Percentiles rank a stretch among this genome's conserved stretches.
Conservation (phyloP, 176 grass and related monocot species). For the Themeda triandra region DNA sequence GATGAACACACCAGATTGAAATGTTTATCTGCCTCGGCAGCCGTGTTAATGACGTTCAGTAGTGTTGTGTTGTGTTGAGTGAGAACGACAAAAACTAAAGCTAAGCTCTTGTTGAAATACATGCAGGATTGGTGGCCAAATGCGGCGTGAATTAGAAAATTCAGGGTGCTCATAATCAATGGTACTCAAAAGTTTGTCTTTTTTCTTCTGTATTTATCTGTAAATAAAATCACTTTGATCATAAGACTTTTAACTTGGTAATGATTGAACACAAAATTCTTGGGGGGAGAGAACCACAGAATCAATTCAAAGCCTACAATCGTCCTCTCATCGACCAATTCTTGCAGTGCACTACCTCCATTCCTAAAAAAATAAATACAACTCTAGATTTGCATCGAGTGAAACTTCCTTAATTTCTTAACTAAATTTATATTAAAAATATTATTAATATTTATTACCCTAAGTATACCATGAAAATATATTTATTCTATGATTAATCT, state of each 20-base stretch:
- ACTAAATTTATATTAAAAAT: neutral
- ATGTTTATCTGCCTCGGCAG: neutral
- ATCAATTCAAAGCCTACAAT: neutral
- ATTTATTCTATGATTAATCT: neutral
- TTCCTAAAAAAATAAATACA: neutral
- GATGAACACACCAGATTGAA: neutral
- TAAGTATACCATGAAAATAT: neutral
- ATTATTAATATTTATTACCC: neutral
- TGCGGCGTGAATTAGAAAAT: conserved; percentile 1
- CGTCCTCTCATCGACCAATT: neutral
- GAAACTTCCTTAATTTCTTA: neutral
- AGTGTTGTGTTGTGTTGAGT: conserved; percentile 18
- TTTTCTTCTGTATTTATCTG: neutral
- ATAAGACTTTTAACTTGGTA: neutral
- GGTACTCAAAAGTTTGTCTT: neutral
- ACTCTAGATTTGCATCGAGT: neutral
- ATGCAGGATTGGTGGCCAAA: conserved; percentile 27
- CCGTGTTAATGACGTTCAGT: neutral
- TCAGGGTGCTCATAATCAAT: neutral
- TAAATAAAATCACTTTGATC: neutral
- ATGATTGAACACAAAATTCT: neutral
- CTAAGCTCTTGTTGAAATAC: conserved; percentile 39
- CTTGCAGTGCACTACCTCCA: neutral
- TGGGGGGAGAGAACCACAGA: neutral
- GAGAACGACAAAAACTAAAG: conserved; percentile 33